Evolutionary conservation across 345 rosid species (phyloP).

Genomic region (Durio zibethinus): DNA sequence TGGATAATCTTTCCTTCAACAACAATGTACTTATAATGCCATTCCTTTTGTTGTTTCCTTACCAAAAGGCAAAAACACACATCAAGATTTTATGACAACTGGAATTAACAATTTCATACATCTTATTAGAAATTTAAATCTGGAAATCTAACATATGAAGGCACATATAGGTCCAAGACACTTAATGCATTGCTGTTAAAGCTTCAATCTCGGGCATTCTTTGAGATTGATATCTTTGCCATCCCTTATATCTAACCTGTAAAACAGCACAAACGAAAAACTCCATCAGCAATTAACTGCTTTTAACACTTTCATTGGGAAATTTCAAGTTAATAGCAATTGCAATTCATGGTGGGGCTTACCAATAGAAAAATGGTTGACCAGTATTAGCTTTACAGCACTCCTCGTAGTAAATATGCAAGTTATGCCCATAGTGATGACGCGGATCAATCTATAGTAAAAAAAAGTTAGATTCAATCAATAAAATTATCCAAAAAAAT

Average conservation of each 20-base stretch:
- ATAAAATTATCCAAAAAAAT: background rate
- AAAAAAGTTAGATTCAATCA: background rate
- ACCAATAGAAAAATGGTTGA: slow-evolving; percentile 95
- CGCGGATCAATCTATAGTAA: slow-evolving; percentile 88
- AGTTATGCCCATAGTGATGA: slow-evolving; percentile 81
- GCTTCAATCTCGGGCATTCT: slow-evolving; percentile 60
- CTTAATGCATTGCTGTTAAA: slow-evolving; percentile 72
- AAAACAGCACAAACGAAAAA: background rate
- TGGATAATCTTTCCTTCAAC: slow-evolving; percentile 61
- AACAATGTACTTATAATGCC: slow-evolving; percentile 61
- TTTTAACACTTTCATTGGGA: background rate
- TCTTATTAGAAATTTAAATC: background rate
- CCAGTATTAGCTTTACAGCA: slow-evolving; percentile 75
- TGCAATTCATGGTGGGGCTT: background rate
- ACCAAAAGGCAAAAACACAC: background rate
- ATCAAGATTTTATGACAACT: slow-evolving; percentile 10
- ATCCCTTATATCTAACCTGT: slow-evolving; percentile 87
- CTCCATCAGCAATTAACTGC: background rate
- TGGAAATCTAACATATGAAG: background rate
- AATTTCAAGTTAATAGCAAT: background rate
- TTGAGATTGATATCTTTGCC: slow-evolving; percentile 73
- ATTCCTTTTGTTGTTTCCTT: slow-evolving; percentile 76
- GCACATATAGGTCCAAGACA: slow-evolving; percentile 88
- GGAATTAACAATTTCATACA: background rate
- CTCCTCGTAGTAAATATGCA: slow-evolving; percentile 70